Evolutionary conservation across 1,284 basidiomycete genomes (phyloP).

Genomic region (Trichosporon coremiiforme): DNA sequence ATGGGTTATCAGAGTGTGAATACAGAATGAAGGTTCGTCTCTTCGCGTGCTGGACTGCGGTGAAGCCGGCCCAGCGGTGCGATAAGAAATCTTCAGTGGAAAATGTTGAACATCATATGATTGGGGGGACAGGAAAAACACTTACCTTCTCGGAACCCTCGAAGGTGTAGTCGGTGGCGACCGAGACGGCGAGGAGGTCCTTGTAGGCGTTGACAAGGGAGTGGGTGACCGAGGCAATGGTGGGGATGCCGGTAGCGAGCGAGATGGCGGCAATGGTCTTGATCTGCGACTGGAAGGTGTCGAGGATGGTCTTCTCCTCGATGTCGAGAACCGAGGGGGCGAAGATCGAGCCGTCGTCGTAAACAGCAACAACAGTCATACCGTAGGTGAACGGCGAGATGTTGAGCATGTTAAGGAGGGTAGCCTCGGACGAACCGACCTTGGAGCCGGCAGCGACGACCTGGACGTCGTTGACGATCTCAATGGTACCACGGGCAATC

Average conservation of each 20-base stretch:
- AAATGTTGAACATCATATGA: slow-evolving; percentile 40
- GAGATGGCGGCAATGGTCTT: slow-evolving; percentile 96
- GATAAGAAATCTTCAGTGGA: slow-evolving; percentile 59
- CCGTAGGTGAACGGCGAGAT: slow-evolving; percentile 99
- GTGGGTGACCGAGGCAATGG: slow-evolving; percentile 89
- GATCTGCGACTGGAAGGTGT: slow-evolving; percentile 87
- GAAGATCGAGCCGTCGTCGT: slow-evolving; percentile 89
- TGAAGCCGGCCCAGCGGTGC: slow-evolving; percentile 50
- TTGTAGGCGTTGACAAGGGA: slow-evolving; percentile 99
- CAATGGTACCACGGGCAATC: slow-evolving; percentile 99
- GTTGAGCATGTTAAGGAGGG: slow-evolving; percentile 98
- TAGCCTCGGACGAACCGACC: slow-evolving; percentile 96
- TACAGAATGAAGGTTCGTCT: slow-evolving; percentile 32
- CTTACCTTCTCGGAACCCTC: slow-evolving; percentile 89
- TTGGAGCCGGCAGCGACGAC: slow-evolving; percentile 88
- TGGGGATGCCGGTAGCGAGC: slow-evolving; percentile 93
- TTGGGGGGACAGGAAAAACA: slow-evolving; percentile 29
- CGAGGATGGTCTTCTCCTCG: slow-evolving; percentile 84
- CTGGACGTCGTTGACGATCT: slow-evolving; percentile 97
- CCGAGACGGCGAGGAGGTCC: slow-evolving; percentile 87
- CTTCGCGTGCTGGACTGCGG: slow-evolving; percentile 38
- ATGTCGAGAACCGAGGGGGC: slow-evolving; percentile 89
- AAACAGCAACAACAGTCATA: slow-evolving; percentile 94
- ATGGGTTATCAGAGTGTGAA: slow-evolving; percentile 44
- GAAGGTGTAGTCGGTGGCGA: slow-evolving; percentile 93